phyloP scores from a whole-genome alignment of 306 rosid genomes.

The Mucuna pruriens region DNA sequence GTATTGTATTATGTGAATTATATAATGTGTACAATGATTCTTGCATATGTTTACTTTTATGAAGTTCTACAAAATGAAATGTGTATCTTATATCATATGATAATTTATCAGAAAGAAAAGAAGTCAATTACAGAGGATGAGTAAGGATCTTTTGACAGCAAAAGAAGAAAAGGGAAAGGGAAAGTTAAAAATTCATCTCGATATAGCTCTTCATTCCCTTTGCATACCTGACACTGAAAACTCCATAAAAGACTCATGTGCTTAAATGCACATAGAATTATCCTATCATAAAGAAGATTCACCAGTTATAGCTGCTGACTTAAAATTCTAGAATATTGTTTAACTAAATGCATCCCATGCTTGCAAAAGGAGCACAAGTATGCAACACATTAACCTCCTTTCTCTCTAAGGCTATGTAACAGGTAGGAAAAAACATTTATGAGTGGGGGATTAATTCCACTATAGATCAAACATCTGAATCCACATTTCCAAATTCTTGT shows the following conservation, averaged over 20 bases:
- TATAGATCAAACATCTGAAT: neutral
- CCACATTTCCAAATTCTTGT: neutral
- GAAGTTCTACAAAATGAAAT: neutral
- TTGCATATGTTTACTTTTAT: conserved; percentile 1
- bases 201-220: conserved; percentile 1
- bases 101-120: neutral
- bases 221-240: neutral
- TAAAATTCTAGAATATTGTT: neutral
- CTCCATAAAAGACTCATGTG: neutral
- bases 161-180: neutral
- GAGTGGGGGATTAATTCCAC: neutral
- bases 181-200: neutral
- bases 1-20: conserved; percentile 9
- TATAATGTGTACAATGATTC: neutral
- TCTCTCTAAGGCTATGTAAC: neutral
- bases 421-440: neutral
- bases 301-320: neutral
- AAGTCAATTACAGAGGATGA: neutral
- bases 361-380: neutral
- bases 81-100: neutral
- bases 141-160: neutral
- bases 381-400: neutral
- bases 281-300: neutral
- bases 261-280: neutral
- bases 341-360: neutral